Evolutionary conservation across 2,329 filamentous ascomycete genomes (phyloP), one percentile per base, ranked within the genome.

Genomic region (Fusarium continuum): DNA sequence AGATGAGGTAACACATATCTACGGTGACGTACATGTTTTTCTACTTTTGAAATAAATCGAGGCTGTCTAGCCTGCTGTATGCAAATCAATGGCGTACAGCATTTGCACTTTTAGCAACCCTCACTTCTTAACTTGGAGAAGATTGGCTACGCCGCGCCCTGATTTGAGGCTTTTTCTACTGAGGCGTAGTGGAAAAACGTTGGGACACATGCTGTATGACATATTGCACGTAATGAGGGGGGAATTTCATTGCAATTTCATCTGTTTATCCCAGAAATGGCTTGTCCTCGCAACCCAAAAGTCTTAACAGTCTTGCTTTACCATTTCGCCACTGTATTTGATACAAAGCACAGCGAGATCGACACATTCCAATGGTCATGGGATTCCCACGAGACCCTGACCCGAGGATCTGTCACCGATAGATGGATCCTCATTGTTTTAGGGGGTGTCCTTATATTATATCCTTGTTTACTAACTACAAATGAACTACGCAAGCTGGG

Each of bases 61-160:
- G 31, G 48, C 48, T 22, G 17, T 13, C 36, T 8, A n/a, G 11
- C 25, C 4, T 3, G 4, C 13, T 2, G 9, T 7, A 6, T 11
- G 10, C 0, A 2, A 19, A 16, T 5, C 5, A 36, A 10, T 52
- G 41, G 29, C 11, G 4, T 3, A n/a, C 0, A 6, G 2, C 2
- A 29, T 35, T 4, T 48, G 48, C 48, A 52, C 41, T 25, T 46
- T 46, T 6, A 36, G 7, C 31, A n/a, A 5, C 41, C 41, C 23
- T 36, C 48, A 34, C 3, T 4, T 36, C 20, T 40, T n/a, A 23
- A 29, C 22, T 20, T 19, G 36, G 46, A 45, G 19, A 13, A 44
- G 2, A 7, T 49, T 13, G n/a, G 26, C 26, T 29, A 11, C 7
- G 7, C 11, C 28, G 28, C 13, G 8, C 28, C 28, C 11, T 13